Evolutionary conservation across 2,329 filamentous ascomycete species (phyloP), one percentile per base, ranked within the genome.

Genomic region (Achaetomium macrosporum): DNA sequence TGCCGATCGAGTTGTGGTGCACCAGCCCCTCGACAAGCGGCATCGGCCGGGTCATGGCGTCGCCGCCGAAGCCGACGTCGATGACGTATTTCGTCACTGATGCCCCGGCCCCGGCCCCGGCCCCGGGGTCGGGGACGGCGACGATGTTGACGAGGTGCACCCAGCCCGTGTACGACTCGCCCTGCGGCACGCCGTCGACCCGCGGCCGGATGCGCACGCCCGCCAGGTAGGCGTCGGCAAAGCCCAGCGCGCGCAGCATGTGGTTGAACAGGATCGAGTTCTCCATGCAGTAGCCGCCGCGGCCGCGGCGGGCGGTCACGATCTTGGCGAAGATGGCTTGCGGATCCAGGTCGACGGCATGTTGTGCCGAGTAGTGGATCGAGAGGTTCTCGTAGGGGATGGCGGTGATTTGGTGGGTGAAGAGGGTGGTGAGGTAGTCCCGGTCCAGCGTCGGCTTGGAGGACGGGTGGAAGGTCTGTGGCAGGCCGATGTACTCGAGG

Each of bases 31-130:
- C 68, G 17, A 71, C 63, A 1, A 88, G 68, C 1, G 74, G 75
- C 36, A 87, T 66, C 7, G 84, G 82, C 8, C 50, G 9, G 2
- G 59, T 60, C 30, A 57, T 73, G 8, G 79, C 78, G 60, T 83
- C 79, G 17, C 78, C 79, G 43, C 84, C 84, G 61, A 87, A 87
- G 5, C 76, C 81, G 11, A 84, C 79, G 63, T 88, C 85, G 10
- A 81, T 65, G 61, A 77, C 68, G 66, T 76, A 83, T 25, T 7
- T 25, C 68, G 31, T 40, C 1, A 31, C 40, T 6, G 19, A 25
- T 25, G 25, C 25, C 2, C n/a, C n/a, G n/a, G n/a, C n/a, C n/a
- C n/a, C n/a, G n/a, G n/a, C n/a, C n/a, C n/a, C n/a, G n/a, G n/a
- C n/a, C n/a, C n/a, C n/a, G n/a, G n/a, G n/a, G n/a, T n/a, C n/a